Base-by-base conservation (phyloP, 1,284 basidiomycete species). In the Microbotryomycetes sp. region DNA sequence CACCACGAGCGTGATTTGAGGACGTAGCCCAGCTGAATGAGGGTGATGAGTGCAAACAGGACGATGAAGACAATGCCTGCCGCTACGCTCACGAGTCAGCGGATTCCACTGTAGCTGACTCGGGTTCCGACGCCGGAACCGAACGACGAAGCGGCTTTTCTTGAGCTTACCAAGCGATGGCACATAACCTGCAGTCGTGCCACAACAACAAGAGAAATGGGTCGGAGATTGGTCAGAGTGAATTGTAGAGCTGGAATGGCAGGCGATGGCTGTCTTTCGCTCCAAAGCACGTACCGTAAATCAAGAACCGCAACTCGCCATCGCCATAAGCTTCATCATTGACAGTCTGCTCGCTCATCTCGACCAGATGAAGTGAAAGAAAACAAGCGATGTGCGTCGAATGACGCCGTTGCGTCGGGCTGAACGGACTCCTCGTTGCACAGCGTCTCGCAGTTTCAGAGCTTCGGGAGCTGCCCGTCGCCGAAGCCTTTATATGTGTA, bases 61-160 rank as follows among this genome's bases (percentile, higher is more conserved):
- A 64, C 30, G 45, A 66, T 55, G 56, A 64, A 67, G 25, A 63
- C 52, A 31, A 66, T 48, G 15, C 54, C 67, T 3, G 65, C 60
- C 1, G 63, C 63, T 25, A 53, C 25, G 12, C n/a, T 28, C 28
- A 28, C 15, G 15, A 29, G 26, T 29, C 12, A 52, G 50, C 25
- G n/a, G 50, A 16, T 16, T 12, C 15, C 14, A 12, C 50, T 12
- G 49, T 51, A 62, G n/a, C 63, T 51, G 15, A 5, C 26, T 6
- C 9, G 55, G 36, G 5, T 36, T 25, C 47, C 28, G 28, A 19
- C n/a, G 55, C 23, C 4, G 14, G 30, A 54, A 29, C 28, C n/a
- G 14, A 16, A 31, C 1, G 22, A 31, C 9, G 14, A 4, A 23
- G 15, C 3, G 47, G 26, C 9, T 49, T 49, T 49, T 16, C 47